These are phyloP conservation scores for Clonostachys rosea DNA, from an alignment of 2,329 filamentous ascomycete genomes.

Conservation along the genomic window DNA sequence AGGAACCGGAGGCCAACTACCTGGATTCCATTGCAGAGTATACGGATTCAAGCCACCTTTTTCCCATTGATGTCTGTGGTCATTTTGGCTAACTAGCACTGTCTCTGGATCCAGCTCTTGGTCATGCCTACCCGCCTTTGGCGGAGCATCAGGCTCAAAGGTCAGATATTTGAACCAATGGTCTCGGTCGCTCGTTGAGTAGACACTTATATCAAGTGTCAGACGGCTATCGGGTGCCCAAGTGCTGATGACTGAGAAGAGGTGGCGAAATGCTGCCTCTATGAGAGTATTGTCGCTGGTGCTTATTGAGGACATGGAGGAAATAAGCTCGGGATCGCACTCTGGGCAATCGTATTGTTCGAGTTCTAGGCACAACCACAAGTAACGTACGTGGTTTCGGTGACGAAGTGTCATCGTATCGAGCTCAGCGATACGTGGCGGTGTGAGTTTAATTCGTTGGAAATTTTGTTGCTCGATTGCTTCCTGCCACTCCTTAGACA, in stretches of 20 bases:
- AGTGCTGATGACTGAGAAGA: constrained; percentile 20
- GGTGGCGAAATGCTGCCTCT: not conserved
- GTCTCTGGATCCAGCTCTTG: not conserved
- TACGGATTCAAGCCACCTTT: too few species aligned
- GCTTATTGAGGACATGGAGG: too few species aligned
- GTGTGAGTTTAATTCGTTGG: constrained; percentile 18
- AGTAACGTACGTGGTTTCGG: constrained; percentile 12
- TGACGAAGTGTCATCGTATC: constrained; percentile 17
- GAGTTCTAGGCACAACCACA: constrained; percentile 14
- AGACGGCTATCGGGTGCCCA: constrained; percentile 24
- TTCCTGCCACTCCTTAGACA: constrained; percentile 23
- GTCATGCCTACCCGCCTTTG: not conserved
- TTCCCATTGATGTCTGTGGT: too few species aligned
- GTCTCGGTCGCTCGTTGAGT: constrained; percentile 26
- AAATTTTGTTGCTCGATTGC: constrained; percentile 20
- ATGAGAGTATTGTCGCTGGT: not conserved
- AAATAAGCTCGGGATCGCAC: not conserved
- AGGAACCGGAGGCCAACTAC: too few species aligned
- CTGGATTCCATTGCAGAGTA: too few species aligned
- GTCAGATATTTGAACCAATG: constrained; percentile 28
- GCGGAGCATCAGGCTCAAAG: constrained; percentile 3
- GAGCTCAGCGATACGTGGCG: constrained; percentile 17
- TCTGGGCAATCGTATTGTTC: constrained; percentile 8
- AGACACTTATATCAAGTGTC: constrained; percentile 27
- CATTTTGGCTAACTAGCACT: not conserved